Evolutionary conservation across 805 yeast genomes (phyloP), one percentile per base, ranked within the genome.

Genomic region (Sugiyamaella boreocaroliniensis): DNA sequence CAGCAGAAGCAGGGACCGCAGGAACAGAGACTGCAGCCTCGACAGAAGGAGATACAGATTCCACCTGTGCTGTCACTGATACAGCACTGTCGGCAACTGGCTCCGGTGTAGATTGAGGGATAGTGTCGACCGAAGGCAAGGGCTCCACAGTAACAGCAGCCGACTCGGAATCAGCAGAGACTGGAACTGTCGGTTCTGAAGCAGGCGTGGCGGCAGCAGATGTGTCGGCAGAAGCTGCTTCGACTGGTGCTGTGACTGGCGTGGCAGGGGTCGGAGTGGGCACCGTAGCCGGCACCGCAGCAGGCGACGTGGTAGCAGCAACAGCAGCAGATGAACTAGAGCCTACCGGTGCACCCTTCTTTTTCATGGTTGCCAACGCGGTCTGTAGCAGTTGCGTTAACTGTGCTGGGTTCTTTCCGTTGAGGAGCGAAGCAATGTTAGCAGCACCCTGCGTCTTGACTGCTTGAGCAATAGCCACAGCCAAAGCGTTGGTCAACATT

Each of bases 381-480:
- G 55, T 53, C 44, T 54, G 60, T 43, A 58, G 48, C 43, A 58
- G 44, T 46, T 55, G 58, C 15, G 58, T 56, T 45, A 58, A 50
- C 55, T 61, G 62, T 8, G 62, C 58, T 7, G 64, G 59, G 42
- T 58, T 59, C 53, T 55, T 61, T 46, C 58, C 60, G 34, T 55
- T 57, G 29, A 58, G 50, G 49, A 56, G 40, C 19, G 60, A 29
- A 8, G 61, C 54, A 22, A 67, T 57, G 26, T 56, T 65, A 15
- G 52, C 49, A 15, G 59, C 51, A 8, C 64, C 62, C 19, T 70
- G 70, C 15, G 66, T 67, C 61, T 89, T 87, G 0, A 96, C 96
- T 7, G 90, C 90, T 59, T 83, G 90, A 10, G 95, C 92, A 57
- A 90, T 89, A 0, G 96, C 92, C 73, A 90, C 86, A 2, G 97